Percentiles rank a stretch among this genome's conserved stretches.
phyloP scores from a whole-genome alignment of 441 rosid species.

The Bruguiera hainesii region DNA sequence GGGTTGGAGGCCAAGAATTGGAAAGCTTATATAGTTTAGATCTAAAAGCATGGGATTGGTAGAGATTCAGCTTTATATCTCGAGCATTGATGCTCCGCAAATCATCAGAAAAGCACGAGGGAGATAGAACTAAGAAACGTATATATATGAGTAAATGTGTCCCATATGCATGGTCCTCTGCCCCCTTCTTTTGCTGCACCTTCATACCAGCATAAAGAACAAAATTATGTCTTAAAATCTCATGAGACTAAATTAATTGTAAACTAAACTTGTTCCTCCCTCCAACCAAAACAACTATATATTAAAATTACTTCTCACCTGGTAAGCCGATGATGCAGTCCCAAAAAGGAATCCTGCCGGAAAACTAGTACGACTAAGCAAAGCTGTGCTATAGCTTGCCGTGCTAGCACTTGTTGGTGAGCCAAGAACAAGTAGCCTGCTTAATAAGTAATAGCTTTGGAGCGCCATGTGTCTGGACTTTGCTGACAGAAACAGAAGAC shows the following conservation, averaged over 20 bases:
- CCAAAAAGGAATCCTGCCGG: conserved; percentile 82
- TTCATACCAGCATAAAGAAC: conserved; percentile 39
- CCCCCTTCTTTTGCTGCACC: conserved; percentile 60
- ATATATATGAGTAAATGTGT: conserved; percentile 28
- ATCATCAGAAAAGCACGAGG: background rate
- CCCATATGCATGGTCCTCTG: conserved; percentile 61
- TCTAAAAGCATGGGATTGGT: too few species aligned
- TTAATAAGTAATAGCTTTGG: background rate
- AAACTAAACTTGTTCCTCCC: too few species aligned
- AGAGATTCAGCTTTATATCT: too few species aligned
- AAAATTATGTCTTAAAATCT: background rate
- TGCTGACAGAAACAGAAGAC: too few species aligned
- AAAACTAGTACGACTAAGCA: conserved; percentile 44
- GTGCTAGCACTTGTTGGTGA: background rate
- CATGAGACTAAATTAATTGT: too few species aligned
- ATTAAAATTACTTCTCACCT: conserved; percentile 38
- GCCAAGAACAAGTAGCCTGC: conserved; percentile 2
- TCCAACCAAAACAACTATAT: too few species aligned
- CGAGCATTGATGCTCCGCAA: too few species aligned
- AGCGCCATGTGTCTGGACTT: background rate
- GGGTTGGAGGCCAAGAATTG: too few species aligned
- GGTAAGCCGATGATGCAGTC: conserved; percentile 90
- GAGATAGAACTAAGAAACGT: background rate
- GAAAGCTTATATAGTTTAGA: too few species aligned
- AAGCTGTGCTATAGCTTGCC: background rate